Conservation (phyloP, 2,329 filamentous ascomycete genomes). For the Ceratocystis albifundus region DNA sequence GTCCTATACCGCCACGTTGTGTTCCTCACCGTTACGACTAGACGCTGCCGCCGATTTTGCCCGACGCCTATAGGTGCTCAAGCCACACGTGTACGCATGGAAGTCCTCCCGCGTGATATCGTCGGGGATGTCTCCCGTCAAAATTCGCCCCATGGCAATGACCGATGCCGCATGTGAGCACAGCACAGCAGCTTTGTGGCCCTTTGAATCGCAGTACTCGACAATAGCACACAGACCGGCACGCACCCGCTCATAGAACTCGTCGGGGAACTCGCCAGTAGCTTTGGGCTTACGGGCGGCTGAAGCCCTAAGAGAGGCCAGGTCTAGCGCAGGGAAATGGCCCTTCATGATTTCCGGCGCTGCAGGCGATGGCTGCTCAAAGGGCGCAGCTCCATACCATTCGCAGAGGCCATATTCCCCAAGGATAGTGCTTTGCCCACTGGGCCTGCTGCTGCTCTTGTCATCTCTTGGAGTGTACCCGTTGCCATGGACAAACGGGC, state of each 20-base stretch:
- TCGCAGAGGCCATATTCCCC: constrained; percentile 57
- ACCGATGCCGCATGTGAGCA: constrained; percentile 85
- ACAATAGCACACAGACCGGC: constrained; percentile 60
- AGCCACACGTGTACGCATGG: constrained; percentile 67
- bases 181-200: constrained; percentile 60
- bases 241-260: constrained; percentile 70
- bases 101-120: constrained; percentile 68
- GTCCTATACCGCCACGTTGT: background rate
- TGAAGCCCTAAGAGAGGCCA: constrained; percentile 49
- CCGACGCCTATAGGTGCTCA: constrained; percentile 49
- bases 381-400: constrained; percentile 82
- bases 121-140: constrained; percentile 68
- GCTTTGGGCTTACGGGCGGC: constrained; percentile 41
- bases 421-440: constrained; percentile 34
- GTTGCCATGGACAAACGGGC: constrained; percentile 51
- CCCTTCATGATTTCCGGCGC: constrained; percentile 47
- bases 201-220: constrained; percentile 56
- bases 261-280: constrained; percentile 65
- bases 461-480: constrained; percentile 24
- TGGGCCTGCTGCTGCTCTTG: constrained; percentile 25
- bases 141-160: constrained; percentile 69
- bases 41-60: too few relatives aligned
- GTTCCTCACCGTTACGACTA: background rate
- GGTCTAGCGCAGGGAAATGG: constrained; percentile 55
- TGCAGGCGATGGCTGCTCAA: constrained; percentile 73